A percentile compares a stretch with the other conserved stretches of the same genome.
Conservation (phyloP, 345 rosid genomes). For the Stellera chamaejasme region DNA sequence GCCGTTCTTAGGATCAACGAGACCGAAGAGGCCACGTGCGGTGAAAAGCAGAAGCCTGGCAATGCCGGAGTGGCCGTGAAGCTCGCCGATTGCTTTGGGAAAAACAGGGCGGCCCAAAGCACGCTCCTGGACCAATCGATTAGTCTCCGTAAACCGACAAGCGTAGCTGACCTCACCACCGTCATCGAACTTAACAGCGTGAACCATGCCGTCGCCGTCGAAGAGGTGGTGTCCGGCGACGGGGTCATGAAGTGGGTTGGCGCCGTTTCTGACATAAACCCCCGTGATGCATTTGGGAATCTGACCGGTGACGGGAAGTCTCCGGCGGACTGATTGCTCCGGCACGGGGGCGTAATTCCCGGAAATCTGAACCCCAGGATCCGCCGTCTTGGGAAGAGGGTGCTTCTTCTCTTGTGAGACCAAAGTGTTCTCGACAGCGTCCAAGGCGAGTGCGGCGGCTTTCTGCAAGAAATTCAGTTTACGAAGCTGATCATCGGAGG, state of each 20-base stretch:
- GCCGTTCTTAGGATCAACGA: conserved; percentile 60
- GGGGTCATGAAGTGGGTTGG: conserved; percentile 80
- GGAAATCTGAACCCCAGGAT: conserved; percentile 61
- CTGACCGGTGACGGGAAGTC: conserved; percentile 51
- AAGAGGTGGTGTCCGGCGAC: conserved; percentile 85
- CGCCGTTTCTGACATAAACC: conserved; percentile 73
- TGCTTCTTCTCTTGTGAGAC: conserved; percentile 43
- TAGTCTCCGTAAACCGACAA: conserved; percentile 74
- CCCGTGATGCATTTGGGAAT: conserved; percentile 66
- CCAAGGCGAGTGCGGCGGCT: conserved; percentile 46
- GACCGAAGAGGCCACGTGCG: conserved; percentile 52
- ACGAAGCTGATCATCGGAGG: conserved; percentile 6
- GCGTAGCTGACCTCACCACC: conserved; percentile 61
- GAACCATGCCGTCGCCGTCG: conserved; percentile 93
- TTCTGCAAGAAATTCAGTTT: conserved; percentile 49
- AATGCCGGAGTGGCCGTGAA: conserved; percentile 86
- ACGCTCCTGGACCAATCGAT: conserved; percentile 64
- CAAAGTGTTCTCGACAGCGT: conserved; percentile 47
- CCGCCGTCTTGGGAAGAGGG: conserved; percentile 71
- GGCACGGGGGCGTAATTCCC: conserved; percentile 83
- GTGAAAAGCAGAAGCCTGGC: conserved; percentile 69
- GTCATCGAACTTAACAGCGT: conserved; percentile 43
- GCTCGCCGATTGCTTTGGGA: conserved; percentile 87
- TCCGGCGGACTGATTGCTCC: conserved; percentile 43
- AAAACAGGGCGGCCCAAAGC: conserved; percentile 61